Conservation (phyloP, 495 filamentous ascomycete species). For the Geoglossum glabrum region DNA sequence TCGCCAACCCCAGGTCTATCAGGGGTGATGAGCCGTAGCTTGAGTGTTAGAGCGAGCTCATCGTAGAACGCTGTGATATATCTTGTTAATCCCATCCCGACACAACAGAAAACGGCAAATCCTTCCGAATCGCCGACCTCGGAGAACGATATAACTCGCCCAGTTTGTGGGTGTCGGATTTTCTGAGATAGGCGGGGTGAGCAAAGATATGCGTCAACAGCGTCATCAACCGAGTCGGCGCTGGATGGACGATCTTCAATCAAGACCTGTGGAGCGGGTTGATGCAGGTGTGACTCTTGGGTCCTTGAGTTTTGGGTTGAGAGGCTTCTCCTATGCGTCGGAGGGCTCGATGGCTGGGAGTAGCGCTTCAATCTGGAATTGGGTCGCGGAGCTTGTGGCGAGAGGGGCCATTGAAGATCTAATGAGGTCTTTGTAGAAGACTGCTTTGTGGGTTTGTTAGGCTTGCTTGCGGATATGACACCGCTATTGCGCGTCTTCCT, state of each 20-base stretch:
- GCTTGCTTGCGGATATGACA: no score
- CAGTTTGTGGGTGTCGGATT: constrained; percentile 64
- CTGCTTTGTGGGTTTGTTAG: background rate
- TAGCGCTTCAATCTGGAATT: background rate
- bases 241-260: constrained; percentile 41
- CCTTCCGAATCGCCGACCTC: constrained; percentile 90
- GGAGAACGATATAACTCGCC: constrained; percentile 81
- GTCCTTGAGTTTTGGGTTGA: background rate
- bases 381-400: background rate
- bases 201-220: constrained; percentile 67
- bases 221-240: constrained; percentile 72
- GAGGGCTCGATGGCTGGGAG: constrained; percentile 2
- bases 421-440: background rate
- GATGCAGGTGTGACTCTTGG: background rate
- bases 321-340: background rate
- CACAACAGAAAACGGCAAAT: constrained; percentile 85
- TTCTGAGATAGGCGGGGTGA: constrained; percentile 72
- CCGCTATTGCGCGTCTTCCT: constrained; percentile 1
- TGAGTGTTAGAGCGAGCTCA: constrained; percentile 75
- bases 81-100: constrained; percentile 92
- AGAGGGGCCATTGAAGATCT: background rate
- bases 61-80: constrained; percentile 97
- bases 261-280: background rate
- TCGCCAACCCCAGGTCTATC: constrained; percentile 90
- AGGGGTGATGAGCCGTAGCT: constrained; percentile 76